Evolutionary conservation across 2,329 filamentous ascomycete genomes (phyloP), one percentile per base, ranked within the genome.

Genomic region (Cladosporium sp.): DNA sequence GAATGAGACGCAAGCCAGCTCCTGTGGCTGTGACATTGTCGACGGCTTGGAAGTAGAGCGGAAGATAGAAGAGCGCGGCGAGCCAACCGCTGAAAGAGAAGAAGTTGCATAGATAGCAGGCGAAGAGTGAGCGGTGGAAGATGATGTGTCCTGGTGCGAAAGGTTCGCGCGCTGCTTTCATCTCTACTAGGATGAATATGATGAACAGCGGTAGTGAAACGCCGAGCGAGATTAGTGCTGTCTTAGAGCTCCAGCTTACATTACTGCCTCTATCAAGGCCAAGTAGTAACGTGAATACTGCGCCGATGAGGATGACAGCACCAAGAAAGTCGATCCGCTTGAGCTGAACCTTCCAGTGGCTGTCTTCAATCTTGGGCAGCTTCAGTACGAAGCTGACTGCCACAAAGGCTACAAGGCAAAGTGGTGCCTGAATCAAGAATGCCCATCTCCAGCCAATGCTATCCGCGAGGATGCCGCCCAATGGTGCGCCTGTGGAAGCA

Each of bases 61-160:
- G 88, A n/a, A 90, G 75, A 73, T 89, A 90, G 75, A 90, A 93
- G 3, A 89, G 62, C 1, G 80, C 74, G 0, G 82, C 80, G 47
- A 85, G 71, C 75, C 78, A 82, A 13, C 81, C 85, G 1, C 78
- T 83, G 54, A 88, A 81, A 52, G 81, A 79, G 70, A 90, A 91
- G 74, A 91, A 89, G 70, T 91, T 91, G 69, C 83, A 83, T 1
- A 85, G 71, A 65, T 88, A 91, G 68, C 82, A 84, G 2, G 87
- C 83, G 50, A 90, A 79, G 25, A 92, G 77, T 6, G 80, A 80
- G 6, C 79, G 78, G 66, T 88, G 80, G 66, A 90, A 84, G 62
- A 92, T 87, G 64, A 92, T 83, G 65, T 85, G 86, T 9, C 85
- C 83, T 0, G 90, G 89, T 0, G 88, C 88, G 64, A 93, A 90